Conservation (phyloP, 306 rosid genomes). For the Abrus precatorius region DNA sequence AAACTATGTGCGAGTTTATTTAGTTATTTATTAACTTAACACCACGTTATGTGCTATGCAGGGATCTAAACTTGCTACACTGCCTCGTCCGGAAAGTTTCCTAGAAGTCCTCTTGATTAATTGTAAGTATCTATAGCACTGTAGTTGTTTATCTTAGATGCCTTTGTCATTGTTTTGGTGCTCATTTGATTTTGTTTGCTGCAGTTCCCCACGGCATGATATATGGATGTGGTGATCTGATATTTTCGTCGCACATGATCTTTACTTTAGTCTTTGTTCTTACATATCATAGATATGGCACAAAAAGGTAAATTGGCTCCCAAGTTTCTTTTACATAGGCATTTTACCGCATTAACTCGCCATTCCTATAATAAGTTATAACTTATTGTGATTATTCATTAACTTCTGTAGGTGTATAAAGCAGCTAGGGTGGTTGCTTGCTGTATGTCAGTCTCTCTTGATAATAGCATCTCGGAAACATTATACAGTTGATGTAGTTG, state of each 20-base stretch:
- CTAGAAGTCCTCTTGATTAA: conserved; percentile 81
- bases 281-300: conserved; percentile 87
- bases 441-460: conserved; percentile 82
- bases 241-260: conserved; percentile 99
- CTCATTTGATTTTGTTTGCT: conserved; percentile 46
- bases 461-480: conserved; percentile 99
- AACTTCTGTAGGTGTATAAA: conserved; percentile 70
- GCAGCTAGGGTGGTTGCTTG: conserved; percentile 88
- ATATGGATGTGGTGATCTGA: conserved; percentile 98
- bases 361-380: background rate
- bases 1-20: background rate
- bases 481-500: conserved; percentile 95
- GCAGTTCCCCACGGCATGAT: conserved; percentile 93
- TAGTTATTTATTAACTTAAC: background rate
- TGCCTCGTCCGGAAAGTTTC: conserved; percentile 82
- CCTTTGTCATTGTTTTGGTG: conserved; percentile 9
- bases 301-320: conserved; percentile 63
- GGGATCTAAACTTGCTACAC: conserved; percentile 90
- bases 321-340: conserved; percentile 47
- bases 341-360: background rate
- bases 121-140: conserved; percentile 59
- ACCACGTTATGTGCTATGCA: conserved; percentile 44
- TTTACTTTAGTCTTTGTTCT: conserved; percentile 85
- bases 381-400: conserved; percentile 33
- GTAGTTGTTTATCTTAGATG: conserved; percentile 25